Percentiles rank a stretch among this genome's conserved stretches.
These are phyloP conservation scores for Penicillium sp. DNA, from an alignment of 2,329 filamentous ascomycete species.

Conservation along the genomic window DNA sequence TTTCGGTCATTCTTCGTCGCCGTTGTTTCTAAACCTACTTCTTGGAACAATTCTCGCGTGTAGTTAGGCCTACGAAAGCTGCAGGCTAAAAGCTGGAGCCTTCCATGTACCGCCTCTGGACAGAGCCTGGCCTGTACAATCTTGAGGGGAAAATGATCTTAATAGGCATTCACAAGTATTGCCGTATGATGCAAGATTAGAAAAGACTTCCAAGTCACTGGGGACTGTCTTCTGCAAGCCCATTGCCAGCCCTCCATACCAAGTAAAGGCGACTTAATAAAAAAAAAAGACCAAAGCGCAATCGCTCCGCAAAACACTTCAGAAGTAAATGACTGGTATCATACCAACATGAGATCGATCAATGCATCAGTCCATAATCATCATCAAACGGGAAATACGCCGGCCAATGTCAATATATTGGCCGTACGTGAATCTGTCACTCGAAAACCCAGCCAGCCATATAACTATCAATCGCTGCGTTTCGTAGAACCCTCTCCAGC, in stretches of 20 bases:
- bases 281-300: constrained; percentile 9
- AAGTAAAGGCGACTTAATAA: not conserved
- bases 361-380: constrained; percentile 21
- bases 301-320: constrained; percentile 11
- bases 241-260: not conserved
- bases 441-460: not conserved
- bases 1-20: no score
- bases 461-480: constrained; percentile 34
- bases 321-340: constrained; percentile 17
- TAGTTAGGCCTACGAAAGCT: no score
- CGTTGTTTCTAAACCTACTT: no score
- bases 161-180: not conserved
- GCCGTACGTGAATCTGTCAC: not conserved
- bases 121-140: not conserved
- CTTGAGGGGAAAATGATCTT: not conserved
- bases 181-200: constrained; percentile 2
- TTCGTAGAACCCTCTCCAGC: constrained; percentile 27
- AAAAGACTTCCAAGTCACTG: not conserved
- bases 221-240: not conserved
- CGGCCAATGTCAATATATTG: not conserved
- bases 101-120: no score
- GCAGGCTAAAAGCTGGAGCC: no score
- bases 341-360: constrained; percentile 21
- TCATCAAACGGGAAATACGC: constrained; percentile 6
- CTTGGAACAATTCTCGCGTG: no score